Evolutionary conservation across 192 early-diverging fungal genomes (phyloP).

Genomic region (Rhizophagus clarus): DNA sequence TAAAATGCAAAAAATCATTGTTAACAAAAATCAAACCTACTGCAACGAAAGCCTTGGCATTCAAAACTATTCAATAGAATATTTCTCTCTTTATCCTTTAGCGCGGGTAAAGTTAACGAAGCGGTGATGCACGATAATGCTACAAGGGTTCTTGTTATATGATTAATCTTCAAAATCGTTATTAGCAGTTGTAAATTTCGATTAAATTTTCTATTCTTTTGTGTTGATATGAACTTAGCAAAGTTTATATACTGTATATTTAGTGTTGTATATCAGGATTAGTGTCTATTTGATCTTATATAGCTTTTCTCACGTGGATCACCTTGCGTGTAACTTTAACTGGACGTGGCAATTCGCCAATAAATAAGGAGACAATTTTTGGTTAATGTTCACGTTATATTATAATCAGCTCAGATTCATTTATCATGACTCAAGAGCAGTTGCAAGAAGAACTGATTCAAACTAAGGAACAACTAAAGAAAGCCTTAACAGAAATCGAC

Average conservation of each 20-base stretch:
- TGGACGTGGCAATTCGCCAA: no score
- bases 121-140: neutral
- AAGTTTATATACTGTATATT: no score
- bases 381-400: no score
- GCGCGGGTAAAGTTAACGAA: slow-evolving; percentile 30
- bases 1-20: neutral
- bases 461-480: no score
- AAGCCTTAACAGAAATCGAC: no score
- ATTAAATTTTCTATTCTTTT: neutral
- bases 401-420: no score
- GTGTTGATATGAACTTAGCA: neutral
- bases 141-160: neutral
- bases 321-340: no score
- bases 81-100: neutral
- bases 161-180: neutral
- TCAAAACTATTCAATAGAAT: neutral
- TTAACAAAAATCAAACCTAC: neutral
- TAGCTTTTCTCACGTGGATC: no score
- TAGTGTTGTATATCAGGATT: neutral
- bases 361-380: no score
- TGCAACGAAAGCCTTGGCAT: neutral
- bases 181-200: no score
- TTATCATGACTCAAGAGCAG: no score
- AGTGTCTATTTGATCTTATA: neutral
- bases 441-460: no score